Percentiles rank a stretch among this genome's conserved stretches.
Conservation (phyloP, 2,329 filamentous ascomycete genomes). For the Neospermospora avenae region DNA sequence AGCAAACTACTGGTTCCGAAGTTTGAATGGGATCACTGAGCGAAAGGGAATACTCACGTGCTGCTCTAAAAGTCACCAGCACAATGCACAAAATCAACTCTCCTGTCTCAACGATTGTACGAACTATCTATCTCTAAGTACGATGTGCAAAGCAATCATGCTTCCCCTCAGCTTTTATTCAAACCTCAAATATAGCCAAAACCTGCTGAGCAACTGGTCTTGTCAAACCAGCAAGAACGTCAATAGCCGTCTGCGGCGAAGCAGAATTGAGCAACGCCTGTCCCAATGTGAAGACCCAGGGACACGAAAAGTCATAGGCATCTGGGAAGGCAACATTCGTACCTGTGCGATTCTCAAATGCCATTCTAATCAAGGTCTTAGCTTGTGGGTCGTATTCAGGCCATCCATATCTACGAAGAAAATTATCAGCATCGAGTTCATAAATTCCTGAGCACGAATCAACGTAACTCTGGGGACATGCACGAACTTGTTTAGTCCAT, state of each 20-base stretch:
- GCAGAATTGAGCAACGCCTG: not conserved
- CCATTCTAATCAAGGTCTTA: constrained; percentile 20
- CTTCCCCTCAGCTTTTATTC: not conserved
- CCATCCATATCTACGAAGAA: constrained; percentile 16
- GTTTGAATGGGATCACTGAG: too few species aligned
- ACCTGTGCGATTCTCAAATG: constrained; percentile 18
- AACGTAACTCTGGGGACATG: not conserved
- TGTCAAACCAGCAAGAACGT: not conserved
- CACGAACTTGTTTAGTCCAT: constrained; percentile 24
- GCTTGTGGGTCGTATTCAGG: constrained; percentile 14
- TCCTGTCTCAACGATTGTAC: too few species aligned
- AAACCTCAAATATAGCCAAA: not conserved
- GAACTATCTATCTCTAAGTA: too few species aligned
- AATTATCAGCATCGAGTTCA: not conserved
- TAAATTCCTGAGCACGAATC: not conserved
- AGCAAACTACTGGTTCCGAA: too few species aligned
- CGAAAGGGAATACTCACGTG: too few species aligned
- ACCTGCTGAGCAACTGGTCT: not conserved
- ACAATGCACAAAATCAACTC: too few species aligned
- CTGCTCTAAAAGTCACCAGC: too few species aligned
- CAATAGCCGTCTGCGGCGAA: not conserved
- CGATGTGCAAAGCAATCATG: too few species aligned
- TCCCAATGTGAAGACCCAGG: not conserved
- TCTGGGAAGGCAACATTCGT: constrained; percentile 13
- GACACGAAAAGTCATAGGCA: constrained; percentile 4